phyloP scores from a whole-genome alignment of 345 rosid genomes.

The Mallotus nudiflorus region DNA sequence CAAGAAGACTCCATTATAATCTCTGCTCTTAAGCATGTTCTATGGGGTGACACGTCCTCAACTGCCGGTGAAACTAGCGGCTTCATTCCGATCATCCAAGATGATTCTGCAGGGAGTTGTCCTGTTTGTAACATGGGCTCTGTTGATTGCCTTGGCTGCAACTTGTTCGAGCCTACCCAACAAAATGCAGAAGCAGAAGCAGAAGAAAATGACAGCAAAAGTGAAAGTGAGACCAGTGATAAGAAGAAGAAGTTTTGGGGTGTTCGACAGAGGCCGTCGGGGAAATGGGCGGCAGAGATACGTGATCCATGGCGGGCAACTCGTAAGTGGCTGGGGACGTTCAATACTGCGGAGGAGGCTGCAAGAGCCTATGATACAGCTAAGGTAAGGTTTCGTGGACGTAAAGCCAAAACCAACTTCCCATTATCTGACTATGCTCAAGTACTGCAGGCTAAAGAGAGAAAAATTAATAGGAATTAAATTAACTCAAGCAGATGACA shows the following conservation, averaged over 20 bases:
- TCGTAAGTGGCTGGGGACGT: conserved; percentile 41
- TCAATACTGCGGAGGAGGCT: too few relatives aligned
- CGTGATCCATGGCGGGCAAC: conserved; percentile 26
- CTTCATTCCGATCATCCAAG: not conserved
- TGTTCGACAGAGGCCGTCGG: conserved; percentile 41
- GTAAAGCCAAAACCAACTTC: too few relatives aligned
- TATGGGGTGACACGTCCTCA: conserved; percentile 10
- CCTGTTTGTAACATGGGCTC: conserved; percentile 14
- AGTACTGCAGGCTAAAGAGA: not conserved
- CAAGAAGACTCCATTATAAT: conserved; percentile 29
- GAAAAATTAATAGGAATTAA: too few relatives aligned
- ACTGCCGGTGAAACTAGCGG: not conserved
- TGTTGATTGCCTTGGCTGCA: conserved; percentile 18
- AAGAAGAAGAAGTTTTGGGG: conserved; percentile 36
- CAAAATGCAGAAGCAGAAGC: not conserved
- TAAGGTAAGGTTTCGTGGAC: too few relatives aligned
- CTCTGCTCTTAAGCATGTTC: conserved; percentile 28
- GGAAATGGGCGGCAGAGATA: conserved; percentile 48
- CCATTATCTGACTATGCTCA: conserved; percentile 26
- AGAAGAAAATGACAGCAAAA: not conserved
- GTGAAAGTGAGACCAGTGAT: too few relatives aligned
- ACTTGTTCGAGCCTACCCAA: not conserved
- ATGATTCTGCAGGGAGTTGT: conserved; percentile 16
- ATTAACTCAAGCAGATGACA: too few relatives aligned
- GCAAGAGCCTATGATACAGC: too few relatives aligned